Conservation (phyloP, 164 flowering plant species). For the Piper longum region DNA sequence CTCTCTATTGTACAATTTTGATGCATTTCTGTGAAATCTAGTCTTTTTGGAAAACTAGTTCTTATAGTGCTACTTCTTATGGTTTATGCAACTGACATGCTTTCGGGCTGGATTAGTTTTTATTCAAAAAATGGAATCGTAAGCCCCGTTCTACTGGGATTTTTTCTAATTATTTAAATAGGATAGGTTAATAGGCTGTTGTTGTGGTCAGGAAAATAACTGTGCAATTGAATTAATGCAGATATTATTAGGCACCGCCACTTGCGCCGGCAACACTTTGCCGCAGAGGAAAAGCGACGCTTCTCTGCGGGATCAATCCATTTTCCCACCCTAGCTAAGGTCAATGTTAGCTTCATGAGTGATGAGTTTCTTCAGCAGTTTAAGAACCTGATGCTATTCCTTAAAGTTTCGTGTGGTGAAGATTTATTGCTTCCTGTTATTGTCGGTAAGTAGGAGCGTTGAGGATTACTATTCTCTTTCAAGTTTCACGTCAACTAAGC, state of each 20-base stretch:
- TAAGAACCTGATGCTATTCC: slow-evolving; percentile 54
- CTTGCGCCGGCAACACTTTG: slow-evolving; percentile 34
- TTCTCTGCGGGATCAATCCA: slow-evolving; percentile 16
- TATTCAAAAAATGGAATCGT: too few relatives aligned
- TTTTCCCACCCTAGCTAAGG: slow-evolving; percentile 13
- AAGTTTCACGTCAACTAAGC: background rate
- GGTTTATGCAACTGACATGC: too few relatives aligned
- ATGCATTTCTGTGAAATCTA: too few relatives aligned
- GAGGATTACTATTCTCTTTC: background rate
- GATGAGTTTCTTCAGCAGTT: slow-evolving; percentile 42
- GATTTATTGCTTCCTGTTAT: slow-evolving; percentile 55
- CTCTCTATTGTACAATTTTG: too few relatives aligned
- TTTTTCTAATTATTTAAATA: too few relatives aligned
- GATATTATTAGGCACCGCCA: slow-evolving; percentile 50
- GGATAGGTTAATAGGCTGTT: background rate
- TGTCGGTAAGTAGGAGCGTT: slow-evolving; percentile 37
- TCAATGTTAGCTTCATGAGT: slow-evolving; percentile 20
- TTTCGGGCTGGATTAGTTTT: too few relatives aligned
- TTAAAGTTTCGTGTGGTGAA: slow-evolving; percentile 69
- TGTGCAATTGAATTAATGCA: slow-evolving; percentile 17
- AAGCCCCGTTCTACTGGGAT: too few relatives aligned
- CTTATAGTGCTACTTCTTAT: too few relatives aligned
- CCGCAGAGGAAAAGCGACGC: slow-evolving; percentile 27
- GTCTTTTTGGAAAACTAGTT: too few relatives aligned
- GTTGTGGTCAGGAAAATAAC: background rate